Conservation (phyloP, 768 basidiomycete genomes). For the Nevesoporus exiguus region DNA sequence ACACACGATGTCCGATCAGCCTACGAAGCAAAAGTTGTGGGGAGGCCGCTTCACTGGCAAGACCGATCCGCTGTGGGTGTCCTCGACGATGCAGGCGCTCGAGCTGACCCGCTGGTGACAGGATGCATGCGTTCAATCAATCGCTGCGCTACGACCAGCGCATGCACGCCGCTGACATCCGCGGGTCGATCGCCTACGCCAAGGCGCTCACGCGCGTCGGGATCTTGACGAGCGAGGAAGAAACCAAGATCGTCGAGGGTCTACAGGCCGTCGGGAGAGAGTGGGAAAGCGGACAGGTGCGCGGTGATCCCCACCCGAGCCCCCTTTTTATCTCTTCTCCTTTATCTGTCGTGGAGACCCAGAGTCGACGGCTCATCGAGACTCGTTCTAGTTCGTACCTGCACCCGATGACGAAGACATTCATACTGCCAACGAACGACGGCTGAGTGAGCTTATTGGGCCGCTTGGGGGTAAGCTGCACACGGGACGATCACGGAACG, state of each 20-base stretch:
- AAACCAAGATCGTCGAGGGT: conserved; percentile 67
- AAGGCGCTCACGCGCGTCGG: conserved; percentile 78
- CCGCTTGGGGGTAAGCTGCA: conserved; percentile 93
- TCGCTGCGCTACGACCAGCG: conserved; percentile 92
- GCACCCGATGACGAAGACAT: conserved; percentile 96
- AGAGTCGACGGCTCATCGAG: neutral
- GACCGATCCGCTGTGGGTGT: conserved; percentile 55
- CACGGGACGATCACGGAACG: conserved; percentile 95
- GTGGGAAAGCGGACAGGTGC: conserved; percentile 76
- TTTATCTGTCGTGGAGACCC: neutral
- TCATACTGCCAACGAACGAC: conserved; percentile 96
- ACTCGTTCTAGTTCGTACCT: conserved; percentile 56
- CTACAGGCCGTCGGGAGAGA: conserved; percentile 74
- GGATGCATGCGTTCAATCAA: conserved; percentile 98
- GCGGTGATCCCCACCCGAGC: neutral
- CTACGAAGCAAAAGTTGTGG: conserved; percentile 76
- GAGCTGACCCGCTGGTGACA: conserved; percentile 28
- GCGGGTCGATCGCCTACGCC: conserved; percentile 93
- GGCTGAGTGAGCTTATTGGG: conserved; percentile 90
- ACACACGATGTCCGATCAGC: conserved; percentile 35
- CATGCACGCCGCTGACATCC: conserved; percentile 90
- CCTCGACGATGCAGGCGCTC: neutral
- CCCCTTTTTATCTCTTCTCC: no score
- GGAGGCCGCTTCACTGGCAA: conserved; percentile 86
- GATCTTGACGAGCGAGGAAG: conserved; percentile 79